A percentile compares a stretch with the other conserved stretches of the same genome.
phyloP scores from a whole-genome alignment of 768 basidiomycete species.

The Leccinum disarticulatum region DNA sequence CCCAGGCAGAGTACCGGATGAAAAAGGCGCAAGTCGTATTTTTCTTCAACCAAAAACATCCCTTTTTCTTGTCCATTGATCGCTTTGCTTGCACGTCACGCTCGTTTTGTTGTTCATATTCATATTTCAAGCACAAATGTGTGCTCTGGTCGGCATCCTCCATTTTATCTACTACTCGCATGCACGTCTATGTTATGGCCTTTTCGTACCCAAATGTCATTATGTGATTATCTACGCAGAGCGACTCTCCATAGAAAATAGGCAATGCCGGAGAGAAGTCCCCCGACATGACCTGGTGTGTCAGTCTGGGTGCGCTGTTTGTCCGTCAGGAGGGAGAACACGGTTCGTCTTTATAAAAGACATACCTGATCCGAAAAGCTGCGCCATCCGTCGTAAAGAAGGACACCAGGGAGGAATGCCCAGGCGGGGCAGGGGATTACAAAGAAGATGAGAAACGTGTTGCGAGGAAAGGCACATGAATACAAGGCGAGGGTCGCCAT shows the following conservation, averaged over 20 bases:
- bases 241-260: constrained; percentile 43
- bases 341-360: not conserved
- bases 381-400: constrained; percentile 35
- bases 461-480: constrained; percentile 65
- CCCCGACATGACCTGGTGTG: constrained; percentile 69
- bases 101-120: constrained; percentile 17
- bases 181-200: constrained; percentile 11
- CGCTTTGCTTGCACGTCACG: constrained; percentile 6
- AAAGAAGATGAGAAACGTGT: constrained; percentile 70
- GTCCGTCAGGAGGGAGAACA: not conserved
- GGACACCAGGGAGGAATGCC: constrained; percentile 64
- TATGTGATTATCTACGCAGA: constrained; percentile 27
- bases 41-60: not conserved
- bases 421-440: constrained; percentile 81
- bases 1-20: constrained; percentile 17
- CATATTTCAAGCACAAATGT: constrained; percentile 12
- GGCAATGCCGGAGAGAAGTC: constrained; percentile 57
- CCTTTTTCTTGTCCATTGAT: not conserved
- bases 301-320: constrained; percentile 53
- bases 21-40: not conserved
- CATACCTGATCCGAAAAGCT: constrained; percentile 37
- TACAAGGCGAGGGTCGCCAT: constrained; percentile 71
- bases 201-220: not conserved
- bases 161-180: constrained; percentile 5
- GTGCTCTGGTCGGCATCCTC: not conserved